Evolutionary conservation across 169 alveolate genomes (phyloP).

Genomic region (Eimeria maxima): DNA sequence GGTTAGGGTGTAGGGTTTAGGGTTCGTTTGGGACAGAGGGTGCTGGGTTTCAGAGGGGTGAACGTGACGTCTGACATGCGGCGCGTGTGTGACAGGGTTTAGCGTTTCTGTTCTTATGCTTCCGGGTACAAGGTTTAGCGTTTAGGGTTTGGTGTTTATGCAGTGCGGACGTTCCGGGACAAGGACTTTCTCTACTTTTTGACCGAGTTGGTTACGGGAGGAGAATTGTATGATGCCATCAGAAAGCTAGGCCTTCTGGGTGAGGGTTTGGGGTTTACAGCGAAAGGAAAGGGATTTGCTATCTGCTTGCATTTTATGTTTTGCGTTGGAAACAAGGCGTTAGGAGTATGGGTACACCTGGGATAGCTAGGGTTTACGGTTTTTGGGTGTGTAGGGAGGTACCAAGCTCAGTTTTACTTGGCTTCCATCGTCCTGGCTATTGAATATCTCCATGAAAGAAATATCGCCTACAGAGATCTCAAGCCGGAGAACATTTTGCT

Average conservation of each 20-base stretch:
- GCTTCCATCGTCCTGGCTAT: slow-evolving; percentile 97
- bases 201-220: slow-evolving; percentile 96
- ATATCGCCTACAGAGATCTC: slow-evolving; percentile 94
- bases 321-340: no score
- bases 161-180: slow-evolving; percentile 96
- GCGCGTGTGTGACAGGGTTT: neutral
- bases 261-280: neutral
- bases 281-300: no score
- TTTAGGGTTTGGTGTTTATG: neutral
- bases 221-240: slow-evolving; percentile 96
- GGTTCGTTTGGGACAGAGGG: slow-evolving; percentile 4
- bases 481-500: slow-evolving; percentile 98
- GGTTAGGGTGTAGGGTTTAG: neutral
- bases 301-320: no score
- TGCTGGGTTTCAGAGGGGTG: neutral
- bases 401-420: slow-evolving; percentile 96
- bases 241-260: slow-evolving; percentile 93
- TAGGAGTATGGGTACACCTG: no score
- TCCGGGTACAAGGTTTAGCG: neutral
- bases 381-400: no score
- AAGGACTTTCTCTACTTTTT: slow-evolving; percentile 93
- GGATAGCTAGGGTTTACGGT: no score
- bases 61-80: neutral
- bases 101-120: neutral
- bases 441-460: slow-evolving; percentile 95